phyloP scores from a whole-genome alignment of 2,329 filamentous ascomycete genomes.

The Colletotrichum sojae region DNA sequence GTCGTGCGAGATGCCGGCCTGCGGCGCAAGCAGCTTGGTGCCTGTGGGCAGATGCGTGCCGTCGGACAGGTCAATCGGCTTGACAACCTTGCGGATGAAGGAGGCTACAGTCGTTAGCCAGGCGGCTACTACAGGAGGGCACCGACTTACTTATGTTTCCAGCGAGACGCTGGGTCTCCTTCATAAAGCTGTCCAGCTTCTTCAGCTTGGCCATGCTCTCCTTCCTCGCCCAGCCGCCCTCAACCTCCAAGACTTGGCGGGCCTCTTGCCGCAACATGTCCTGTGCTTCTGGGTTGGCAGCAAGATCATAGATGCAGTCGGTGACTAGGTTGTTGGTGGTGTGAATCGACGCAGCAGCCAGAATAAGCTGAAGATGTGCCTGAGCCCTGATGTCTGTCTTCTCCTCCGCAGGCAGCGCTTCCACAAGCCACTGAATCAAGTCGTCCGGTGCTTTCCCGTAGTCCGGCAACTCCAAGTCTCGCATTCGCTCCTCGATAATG shows the following conservation, averaged over 20 bases:
- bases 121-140: accelerated
- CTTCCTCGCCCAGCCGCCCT: slow-evolving; percentile 58
- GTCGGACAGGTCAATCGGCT: slow-evolving; percentile 61
- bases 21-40: slow-evolving; percentile 58
- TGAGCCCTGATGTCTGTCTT: slow-evolving; percentile 55
- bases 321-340: slow-evolving; percentile 61
- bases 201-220: slow-evolving; percentile 60
- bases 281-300: slow-evolving; percentile 62
- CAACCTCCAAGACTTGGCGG: slow-evolving; percentile 55
- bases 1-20: slow-evolving; percentile 58
- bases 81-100: slow-evolving; percentile 62
- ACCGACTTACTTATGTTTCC: slow-evolving; percentile 58
- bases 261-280: slow-evolving; percentile 65
- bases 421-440: slow-evolving; percentile 61
- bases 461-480: slow-evolving; percentile 54
- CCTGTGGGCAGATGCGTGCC: slow-evolving; percentile 59
- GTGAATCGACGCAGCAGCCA: slow-evolving; percentile 61
- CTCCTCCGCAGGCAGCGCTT: slow-evolving; percentile 56
- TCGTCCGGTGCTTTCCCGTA: slow-evolving; percentile 57
- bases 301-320: slow-evolving; percentile 66
- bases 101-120: slow-evolving; percentile 51
- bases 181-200: slow-evolving; percentile 66
- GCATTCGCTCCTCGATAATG: slow-evolving; percentile 61
- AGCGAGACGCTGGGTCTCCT: slow-evolving; percentile 57
- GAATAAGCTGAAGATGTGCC: slow-evolving; percentile 59